A percentile compares a stretch with the other conserved stretches of the same genome.
phyloP scores from a whole-genome alignment of 495 filamentous ascomycete species.

The Aspergillus cristatus region DNA sequence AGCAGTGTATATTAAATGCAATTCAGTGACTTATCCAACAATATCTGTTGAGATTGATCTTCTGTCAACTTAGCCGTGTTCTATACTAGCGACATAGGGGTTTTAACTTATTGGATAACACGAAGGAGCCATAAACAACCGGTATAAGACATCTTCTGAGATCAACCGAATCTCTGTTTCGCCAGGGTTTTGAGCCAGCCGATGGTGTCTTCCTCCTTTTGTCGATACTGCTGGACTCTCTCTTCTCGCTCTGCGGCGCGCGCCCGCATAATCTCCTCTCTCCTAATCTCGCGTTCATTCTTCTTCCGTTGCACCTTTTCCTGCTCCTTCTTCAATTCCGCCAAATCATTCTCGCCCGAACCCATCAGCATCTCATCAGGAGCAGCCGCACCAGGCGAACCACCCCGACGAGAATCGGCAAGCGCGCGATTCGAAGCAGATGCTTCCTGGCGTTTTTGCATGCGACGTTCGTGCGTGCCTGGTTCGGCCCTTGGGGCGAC shows the following conservation, averaged over 20 bases:
- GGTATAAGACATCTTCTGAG: too few relatives aligned
- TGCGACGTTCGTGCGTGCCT: conserved; percentile 70
- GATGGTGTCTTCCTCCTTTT: conserved; percentile 38
- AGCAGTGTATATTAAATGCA: too few relatives aligned
- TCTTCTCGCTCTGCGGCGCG: conserved; percentile 35
- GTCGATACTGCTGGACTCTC: conserved; percentile 31
- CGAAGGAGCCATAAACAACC: too few relatives aligned
- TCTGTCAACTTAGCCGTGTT: too few relatives aligned
- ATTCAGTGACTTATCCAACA: too few relatives aligned
- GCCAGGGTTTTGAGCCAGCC: conserved; percentile 36
- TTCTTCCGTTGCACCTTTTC: conserved; percentile 33
- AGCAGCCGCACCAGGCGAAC: conserved; percentile 28
- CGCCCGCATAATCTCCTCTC: conserved; percentile 34
- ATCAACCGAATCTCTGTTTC: conserved; percentile 38
- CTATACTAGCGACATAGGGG: too few relatives aligned
- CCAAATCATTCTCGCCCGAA: conserved; percentile 31
- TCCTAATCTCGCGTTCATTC: conserved; percentile 32
- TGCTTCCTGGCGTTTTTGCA: conserved; percentile 70
- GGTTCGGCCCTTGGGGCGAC: conserved; percentile 74
- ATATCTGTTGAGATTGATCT: too few relatives aligned
- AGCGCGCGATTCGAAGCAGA: conserved; percentile 41
- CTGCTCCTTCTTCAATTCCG: conserved; percentile 30
- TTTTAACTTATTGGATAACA: too few relatives aligned
- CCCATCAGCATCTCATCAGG: conserved; percentile 38
- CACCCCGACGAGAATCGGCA: conserved; percentile 31